A percentile compares a stretch with the other conserved stretches of the same genome.
These are phyloP conservation scores for Fusarium avenaceum DNA, from an alignment of 2,329 filamentous ascomycete genomes.

Conservation along the genomic window DNA sequence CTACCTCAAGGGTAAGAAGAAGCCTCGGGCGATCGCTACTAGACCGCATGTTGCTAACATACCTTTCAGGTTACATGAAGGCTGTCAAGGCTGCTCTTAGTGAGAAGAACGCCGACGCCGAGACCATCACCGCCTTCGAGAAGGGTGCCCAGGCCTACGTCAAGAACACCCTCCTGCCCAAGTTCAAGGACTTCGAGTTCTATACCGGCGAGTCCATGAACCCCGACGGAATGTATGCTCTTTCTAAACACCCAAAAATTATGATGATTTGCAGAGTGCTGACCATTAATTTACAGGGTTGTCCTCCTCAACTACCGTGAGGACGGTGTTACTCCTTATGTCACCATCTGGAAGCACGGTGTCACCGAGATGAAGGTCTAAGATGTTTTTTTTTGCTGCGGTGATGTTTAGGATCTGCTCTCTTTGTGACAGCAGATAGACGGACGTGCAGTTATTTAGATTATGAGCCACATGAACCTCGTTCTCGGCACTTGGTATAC, in stretches of 20 bases:
- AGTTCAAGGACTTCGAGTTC: constrained; percentile 98
- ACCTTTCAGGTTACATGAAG: constrained; percentile 85
- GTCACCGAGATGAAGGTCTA: constrained; percentile 93
- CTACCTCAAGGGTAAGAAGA: constrained; percentile 83
- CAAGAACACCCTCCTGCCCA: constrained; percentile 83
- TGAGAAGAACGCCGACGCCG: constrained; percentile 71
- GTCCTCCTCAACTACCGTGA: constrained; percentile 97
- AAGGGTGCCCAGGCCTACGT: constrained; percentile 78
- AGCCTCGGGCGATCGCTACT: background rate
- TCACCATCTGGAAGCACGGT: constrained; percentile 96
- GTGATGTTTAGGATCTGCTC: constrained; percentile 34
- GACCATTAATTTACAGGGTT: constrained; percentile 67
- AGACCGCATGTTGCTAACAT: constrained; percentile 13
- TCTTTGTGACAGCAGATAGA: constrained; percentile 37
- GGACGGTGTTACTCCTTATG: constrained; percentile 90
- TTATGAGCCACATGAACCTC: constrained; percentile 45
- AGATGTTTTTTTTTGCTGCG: constrained; percentile 45
- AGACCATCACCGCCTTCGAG: constrained; percentile 84
- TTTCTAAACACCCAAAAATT: background rate
- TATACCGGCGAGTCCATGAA: constrained; percentile 93
- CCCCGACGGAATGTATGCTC: constrained; percentile 88
- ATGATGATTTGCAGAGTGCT: background rate
- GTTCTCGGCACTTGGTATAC: constrained; percentile 42
- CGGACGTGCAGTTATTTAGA: constrained; percentile 39
- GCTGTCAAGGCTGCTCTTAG: constrained; percentile 79